Evolutionary conservation across 2,329 filamentous ascomycete species (phyloP).

Genomic region (Aspergillus amoenus): DNA sequence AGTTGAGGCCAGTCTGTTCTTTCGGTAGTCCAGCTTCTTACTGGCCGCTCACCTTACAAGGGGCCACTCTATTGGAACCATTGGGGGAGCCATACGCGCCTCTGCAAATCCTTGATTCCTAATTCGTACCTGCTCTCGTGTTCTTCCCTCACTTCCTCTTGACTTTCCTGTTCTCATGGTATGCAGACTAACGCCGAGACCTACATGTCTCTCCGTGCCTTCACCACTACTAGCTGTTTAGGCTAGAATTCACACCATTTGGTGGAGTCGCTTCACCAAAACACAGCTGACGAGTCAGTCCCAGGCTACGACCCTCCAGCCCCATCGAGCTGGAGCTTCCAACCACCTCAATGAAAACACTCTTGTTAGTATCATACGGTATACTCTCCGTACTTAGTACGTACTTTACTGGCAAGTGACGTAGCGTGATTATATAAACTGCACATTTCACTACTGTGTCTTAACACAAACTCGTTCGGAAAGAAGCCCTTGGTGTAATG

Average conservation of each 20-base stretch:
- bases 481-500: too few species aligned
- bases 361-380: too few species aligned
- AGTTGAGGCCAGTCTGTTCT: constrained; percentile 46
- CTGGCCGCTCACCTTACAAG: constrained; percentile 26
- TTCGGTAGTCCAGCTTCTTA: constrained; percentile 30
- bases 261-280: background rate
- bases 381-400: too few species aligned
- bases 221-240: too few species aligned
- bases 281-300: background rate
- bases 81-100: background rate
- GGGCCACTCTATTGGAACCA: constrained; percentile 16
- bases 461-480: too few species aligned
- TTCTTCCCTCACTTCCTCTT: background rate
- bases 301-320: too few species aligned
- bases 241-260: background rate
- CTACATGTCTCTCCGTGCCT: background rate
- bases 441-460: too few species aligned
- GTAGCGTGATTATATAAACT: too few species aligned
- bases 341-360: too few species aligned
- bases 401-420: too few species aligned
- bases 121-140: background rate
- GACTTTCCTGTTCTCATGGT: too few species aligned
- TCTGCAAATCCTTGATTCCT: background rate
- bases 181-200: background rate
- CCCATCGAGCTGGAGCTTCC: too few species aligned